These are phyloP conservation scores for Barbatosphaeria neglecta DNA, from an alignment of 495 filamentous ascomycete species.

Conservation along the genomic window DNA sequence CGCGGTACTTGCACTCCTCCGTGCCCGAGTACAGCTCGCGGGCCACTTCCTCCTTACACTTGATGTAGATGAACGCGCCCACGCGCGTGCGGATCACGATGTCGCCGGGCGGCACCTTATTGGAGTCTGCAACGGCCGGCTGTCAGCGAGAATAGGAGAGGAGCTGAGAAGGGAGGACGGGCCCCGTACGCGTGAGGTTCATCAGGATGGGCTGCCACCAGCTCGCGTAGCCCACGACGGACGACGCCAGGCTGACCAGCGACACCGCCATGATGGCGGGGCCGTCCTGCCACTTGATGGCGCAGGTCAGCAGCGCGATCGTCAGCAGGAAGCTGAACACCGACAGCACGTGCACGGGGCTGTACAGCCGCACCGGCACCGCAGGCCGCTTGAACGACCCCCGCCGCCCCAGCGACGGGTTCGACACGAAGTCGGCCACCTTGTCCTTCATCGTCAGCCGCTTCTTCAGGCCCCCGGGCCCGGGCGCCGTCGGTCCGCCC, in stretches of 20 bases:
- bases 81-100: conserved; percentile 49
- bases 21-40: conserved; percentile 53
- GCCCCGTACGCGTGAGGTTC: conserved; percentile 25
- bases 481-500: conserved; percentile 2
- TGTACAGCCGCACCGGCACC: conserved; percentile 33
- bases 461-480: conserved; percentile 7
- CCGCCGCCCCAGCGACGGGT: conserved; percentile 20
- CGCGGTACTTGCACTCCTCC: conserved; percentile 42
- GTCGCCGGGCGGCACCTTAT: conserved; percentile 44
- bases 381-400: conserved; percentile 21
- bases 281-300: conserved; percentile 34
- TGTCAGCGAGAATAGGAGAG: not conserved
- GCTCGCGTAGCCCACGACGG: conserved; percentile 40
- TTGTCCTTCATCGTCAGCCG: conserved; percentile 20
- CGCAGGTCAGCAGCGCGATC: conserved; percentile 25
- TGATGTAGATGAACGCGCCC: conserved; percentile 49
- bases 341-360: conserved; percentile 41
- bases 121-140: conserved; percentile 12
- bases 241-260: conserved; percentile 32
- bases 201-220: conserved; percentile 44
- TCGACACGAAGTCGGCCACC: conserved; percentile 20
- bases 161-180: not conserved
- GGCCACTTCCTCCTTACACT: conserved; percentile 51
- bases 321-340: conserved; percentile 38
- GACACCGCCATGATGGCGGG: conserved; percentile 37